A percentile compares a stretch with the other conserved stretches of the same genome.
Conservation (phyloP, 495 filamentous ascomycete species). For the Tuber magnatum region DNA sequence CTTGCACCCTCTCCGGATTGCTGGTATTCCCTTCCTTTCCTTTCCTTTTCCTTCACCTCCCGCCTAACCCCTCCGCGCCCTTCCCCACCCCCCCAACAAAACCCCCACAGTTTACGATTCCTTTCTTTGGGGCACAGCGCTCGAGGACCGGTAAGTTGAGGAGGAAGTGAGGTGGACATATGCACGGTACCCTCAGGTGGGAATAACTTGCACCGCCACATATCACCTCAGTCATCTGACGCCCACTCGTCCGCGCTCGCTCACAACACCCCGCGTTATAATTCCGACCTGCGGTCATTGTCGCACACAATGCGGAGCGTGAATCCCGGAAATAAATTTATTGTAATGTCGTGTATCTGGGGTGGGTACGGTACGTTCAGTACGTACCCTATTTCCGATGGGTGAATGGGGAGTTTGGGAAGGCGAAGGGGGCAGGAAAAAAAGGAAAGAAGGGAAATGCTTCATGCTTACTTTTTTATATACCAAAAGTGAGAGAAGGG, state of each 20-base stretch:
- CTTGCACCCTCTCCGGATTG: neutral
- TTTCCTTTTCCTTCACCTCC: neutral
- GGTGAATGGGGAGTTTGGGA: neutral
- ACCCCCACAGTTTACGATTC: neutral
- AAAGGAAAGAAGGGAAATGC: neutral
- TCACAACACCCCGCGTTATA: slow-evolving; percentile 35
- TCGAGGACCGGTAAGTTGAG: neutral
- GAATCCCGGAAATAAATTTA: neutral
- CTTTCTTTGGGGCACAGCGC: neutral
- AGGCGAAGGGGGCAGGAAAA: neutral
- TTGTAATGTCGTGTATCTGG: neutral
- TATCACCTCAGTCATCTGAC: neutral
- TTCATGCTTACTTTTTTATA: neutral
- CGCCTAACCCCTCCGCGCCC: neutral
- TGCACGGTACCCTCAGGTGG: neutral
- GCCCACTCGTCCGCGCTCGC: neutral
- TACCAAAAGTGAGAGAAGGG: neutral
- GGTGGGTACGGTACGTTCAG: neutral
- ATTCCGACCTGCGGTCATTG: slow-evolving; percentile 13
- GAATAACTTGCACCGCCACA: slow-evolving; percentile 9
- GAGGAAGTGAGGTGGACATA: neutral
- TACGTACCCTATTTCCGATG: neutral
- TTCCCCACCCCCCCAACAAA: neutral
- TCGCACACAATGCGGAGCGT: neutral
- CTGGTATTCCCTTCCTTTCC: neutral